phyloP scores from a whole-genome alignment of 2,329 filamentous ascomycete genomes.

The Cordyceps militaris region DNA sequence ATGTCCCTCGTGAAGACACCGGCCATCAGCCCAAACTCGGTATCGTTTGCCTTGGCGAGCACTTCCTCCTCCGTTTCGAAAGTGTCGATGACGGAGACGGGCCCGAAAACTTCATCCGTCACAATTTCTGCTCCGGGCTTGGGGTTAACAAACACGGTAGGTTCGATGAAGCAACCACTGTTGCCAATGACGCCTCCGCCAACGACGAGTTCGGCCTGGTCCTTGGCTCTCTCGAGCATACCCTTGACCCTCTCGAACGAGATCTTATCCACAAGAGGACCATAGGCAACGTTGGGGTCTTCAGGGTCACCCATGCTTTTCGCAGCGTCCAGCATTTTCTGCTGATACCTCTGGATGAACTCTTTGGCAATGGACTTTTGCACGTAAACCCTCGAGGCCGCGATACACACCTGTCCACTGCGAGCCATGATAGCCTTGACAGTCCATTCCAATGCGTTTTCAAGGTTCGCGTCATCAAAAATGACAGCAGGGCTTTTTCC shows the following conservation, averaged over 20 bases:
- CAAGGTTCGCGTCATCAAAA: slow-evolving; percentile 56
- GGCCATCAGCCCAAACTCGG: slow-evolving; percentile 48
- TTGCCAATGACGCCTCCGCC: not conserved
- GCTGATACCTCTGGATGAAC: slow-evolving; percentile 57
- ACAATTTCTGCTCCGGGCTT: slow-evolving; percentile 35
- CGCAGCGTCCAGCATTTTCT: slow-evolving; percentile 34
- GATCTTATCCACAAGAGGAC: slow-evolving; percentile 43
- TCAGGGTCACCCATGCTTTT: slow-evolving; percentile 33
- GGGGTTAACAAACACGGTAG: not conserved
- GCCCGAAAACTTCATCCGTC: slow-evolving; percentile 58
- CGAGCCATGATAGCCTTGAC: slow-evolving; percentile 41
- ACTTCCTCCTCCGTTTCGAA: slow-evolving; percentile 29
- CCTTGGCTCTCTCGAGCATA: no score
- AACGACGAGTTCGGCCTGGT: slow-evolving; percentile 14
- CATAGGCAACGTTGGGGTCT: slow-evolving; percentile 27
- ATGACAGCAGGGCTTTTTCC: slow-evolving; percentile 50
- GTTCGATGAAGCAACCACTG: not conserved
- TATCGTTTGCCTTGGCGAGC: slow-evolving; percentile 31
- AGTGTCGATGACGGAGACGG: slow-evolving; percentile 51
- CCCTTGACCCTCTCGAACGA: slow-evolving; percentile 44
- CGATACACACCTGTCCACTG: slow-evolving; percentile 54
- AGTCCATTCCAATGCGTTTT: slow-evolving; percentile 51
- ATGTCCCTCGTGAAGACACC: slow-evolving; percentile 52
- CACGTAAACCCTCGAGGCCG: slow-evolving; percentile 52
- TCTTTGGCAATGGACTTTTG: slow-evolving; percentile 42